Evolutionary conservation across 495 filamentous ascomycete genomes (phyloP).

Genomic region (Arthonia radiata): DNA sequence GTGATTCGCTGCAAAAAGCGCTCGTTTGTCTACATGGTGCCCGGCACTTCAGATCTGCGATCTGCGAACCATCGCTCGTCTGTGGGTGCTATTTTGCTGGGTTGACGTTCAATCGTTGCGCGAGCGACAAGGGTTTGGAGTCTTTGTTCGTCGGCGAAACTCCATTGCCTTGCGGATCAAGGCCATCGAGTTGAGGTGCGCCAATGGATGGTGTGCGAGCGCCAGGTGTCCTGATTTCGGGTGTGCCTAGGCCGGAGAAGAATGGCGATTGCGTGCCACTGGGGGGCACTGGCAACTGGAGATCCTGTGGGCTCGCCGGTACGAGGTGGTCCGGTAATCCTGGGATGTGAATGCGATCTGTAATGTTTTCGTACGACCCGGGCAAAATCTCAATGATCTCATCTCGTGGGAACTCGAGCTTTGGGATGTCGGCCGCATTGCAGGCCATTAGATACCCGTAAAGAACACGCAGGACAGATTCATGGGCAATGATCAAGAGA

Average conservation of each 20-base stretch:
- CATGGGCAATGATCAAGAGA: constrained; percentile 90
- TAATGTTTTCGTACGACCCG: constrained; percentile 86
- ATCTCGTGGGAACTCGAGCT: constrained; percentile 78
- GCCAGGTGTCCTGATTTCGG: too few relatives aligned
- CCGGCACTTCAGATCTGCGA: too few relatives aligned
- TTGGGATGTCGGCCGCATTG: constrained; percentile 85
- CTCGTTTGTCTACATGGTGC: too few relatives aligned
- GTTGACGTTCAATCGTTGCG: too few relatives aligned
- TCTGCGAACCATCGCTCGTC: too few relatives aligned
- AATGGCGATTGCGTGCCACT: constrained; percentile 27
- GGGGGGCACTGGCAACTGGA: constrained; percentile 54
- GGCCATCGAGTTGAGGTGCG: too few relatives aligned
- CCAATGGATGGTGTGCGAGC: too few relatives aligned
- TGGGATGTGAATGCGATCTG: constrained; percentile 61
- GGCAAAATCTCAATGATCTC: constrained; percentile 99
- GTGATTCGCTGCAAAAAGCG: too few relatives aligned
- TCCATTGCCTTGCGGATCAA: too few relatives aligned
- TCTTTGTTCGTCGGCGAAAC: too few relatives aligned
- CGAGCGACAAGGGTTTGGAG: too few relatives aligned
- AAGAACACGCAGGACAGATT: constrained; percentile 82
- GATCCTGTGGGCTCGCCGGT: constrained; percentile 35
- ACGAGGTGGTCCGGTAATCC: constrained; percentile 23
- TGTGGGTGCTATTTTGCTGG: too few relatives aligned
- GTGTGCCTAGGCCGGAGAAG: constrained; percentile 23
- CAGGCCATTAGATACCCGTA: constrained; percentile 99